phyloP scores from a whole-genome alignment of 179 eudicot species.

The Beta lomatogona region DNA sequence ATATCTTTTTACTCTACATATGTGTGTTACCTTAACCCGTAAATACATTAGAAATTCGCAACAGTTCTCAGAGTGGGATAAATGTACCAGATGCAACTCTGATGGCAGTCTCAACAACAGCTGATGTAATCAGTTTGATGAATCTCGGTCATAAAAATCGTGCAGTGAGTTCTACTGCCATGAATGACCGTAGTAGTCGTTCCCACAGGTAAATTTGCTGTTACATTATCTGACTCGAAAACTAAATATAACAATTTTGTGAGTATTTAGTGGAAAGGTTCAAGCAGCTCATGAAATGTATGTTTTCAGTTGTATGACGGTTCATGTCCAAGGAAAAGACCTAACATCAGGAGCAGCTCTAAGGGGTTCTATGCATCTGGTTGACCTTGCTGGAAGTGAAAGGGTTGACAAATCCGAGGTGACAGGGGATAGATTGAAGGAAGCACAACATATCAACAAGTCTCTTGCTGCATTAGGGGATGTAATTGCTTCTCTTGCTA shows the following conservation, averaged over 20 bases:
- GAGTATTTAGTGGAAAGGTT: not conserved
- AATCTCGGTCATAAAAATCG: constrained; percentile 87
- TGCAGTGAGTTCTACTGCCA: constrained; percentile 92
- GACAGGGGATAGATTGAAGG: constrained; percentile 95
- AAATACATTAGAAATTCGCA: constrained; percentile 86
- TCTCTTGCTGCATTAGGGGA: constrained; percentile 98
- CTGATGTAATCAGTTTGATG: constrained; percentile 86
- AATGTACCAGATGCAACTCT: constrained; percentile 94
- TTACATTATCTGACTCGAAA: not conserved
- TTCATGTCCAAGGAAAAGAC: constrained; percentile 98
- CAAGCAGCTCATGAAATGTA: constrained; percentile 10
- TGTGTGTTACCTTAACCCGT: constrained; percentile 49
- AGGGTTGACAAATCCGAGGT: constrained; percentile 98
- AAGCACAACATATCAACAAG: constrained; percentile 92
- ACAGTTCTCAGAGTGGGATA: constrained; percentile 80
- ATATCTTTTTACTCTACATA: not conserved
- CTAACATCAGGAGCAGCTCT: constrained; percentile 76
- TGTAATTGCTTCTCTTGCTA: constrained; percentile 89
- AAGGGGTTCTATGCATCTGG: constrained; percentile 97
- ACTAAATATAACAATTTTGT: constrained; percentile 16
- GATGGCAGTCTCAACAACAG: constrained; percentile 77
- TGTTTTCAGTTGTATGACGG: constrained; percentile 83
- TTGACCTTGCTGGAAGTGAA: constrained; percentile 99
- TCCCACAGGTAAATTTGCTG: constrained; percentile 77
- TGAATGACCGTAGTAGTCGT: constrained; percentile 98